These are phyloP conservation scores for Sphaceloma murrayae DNA, from an alignment of 2,329 filamentous ascomycete genomes.

Conservation along the genomic window DNA sequence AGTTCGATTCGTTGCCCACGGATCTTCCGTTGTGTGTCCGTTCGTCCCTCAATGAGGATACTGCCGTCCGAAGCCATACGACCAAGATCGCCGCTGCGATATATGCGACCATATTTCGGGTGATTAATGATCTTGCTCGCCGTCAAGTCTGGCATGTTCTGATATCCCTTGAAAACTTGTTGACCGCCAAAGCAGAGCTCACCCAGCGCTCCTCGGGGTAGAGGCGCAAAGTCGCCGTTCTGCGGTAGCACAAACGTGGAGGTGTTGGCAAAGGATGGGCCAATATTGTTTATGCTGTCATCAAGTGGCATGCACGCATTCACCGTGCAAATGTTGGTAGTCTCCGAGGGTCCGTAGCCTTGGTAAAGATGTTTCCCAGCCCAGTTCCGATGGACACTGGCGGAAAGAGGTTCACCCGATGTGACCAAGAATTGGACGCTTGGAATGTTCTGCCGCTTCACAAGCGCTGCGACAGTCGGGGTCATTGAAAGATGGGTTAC, in stretches of 20 bases:
- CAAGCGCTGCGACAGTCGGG: slow-evolving; percentile 70
- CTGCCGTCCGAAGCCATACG: slow-evolving; percentile 68
- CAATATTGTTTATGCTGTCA: slow-evolving; percentile 66
- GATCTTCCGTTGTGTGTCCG: slow-evolving; percentile 74
- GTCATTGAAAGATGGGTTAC: slow-evolving; percentile 80
- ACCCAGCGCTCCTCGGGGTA: slow-evolving; percentile 64
- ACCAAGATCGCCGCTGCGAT: slow-evolving; percentile 74
- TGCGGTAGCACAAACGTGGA: slow-evolving; percentile 56
- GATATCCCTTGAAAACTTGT: slow-evolving; percentile 66
- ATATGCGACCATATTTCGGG: slow-evolving; percentile 59
- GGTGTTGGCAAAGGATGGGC: slow-evolving; percentile 62
- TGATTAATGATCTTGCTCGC: slow-evolving; percentile 60
- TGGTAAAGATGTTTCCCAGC: slow-evolving; percentile 58
- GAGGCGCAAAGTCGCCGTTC: slow-evolving; percentile 38
- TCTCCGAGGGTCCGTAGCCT: slow-evolving; percentile 77
- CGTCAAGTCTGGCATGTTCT: slow-evolving; percentile 56
- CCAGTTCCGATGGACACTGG: slow-evolving; percentile 62
- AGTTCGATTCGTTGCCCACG: slow-evolving; percentile 73
- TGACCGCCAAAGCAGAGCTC: slow-evolving; percentile 82
- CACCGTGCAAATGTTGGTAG: slow-evolving; percentile 78
- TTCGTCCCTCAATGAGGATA: slow-evolving; percentile 60
- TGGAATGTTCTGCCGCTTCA: slow-evolving; percentile 59
- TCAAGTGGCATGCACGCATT: slow-evolving; percentile 47
- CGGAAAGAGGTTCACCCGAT: slow-evolving; percentile 70
- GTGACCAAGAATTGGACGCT: slow-evolving; percentile 66